Conservation (phyloP, 768 basidiomycete species). For the Cytidiella melzeri region DNA sequence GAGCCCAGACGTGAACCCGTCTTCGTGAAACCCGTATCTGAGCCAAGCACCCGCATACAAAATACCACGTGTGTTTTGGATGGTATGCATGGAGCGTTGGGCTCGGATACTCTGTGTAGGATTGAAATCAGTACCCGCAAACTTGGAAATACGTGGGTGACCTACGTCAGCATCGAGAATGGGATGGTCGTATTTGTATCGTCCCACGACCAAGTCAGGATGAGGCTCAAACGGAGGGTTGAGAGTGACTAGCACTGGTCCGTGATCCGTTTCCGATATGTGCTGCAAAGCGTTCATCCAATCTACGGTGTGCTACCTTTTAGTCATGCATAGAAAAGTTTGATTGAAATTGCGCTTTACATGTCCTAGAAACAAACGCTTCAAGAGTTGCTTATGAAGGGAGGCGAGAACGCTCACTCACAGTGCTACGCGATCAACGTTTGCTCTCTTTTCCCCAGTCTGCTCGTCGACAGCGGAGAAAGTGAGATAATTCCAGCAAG, state of each 20-base stretch:
- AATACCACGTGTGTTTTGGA: constrained; percentile 58
- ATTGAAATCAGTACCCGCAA: too few relatives aligned
- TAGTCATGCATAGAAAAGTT: background rate
- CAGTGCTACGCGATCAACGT: constrained; percentile 58
- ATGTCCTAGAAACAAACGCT: background rate
- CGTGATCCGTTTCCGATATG: constrained; percentile 46
- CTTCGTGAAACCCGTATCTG: constrained; percentile 79
- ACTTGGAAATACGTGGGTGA: background rate
- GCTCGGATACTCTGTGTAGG: constrained; percentile 50
- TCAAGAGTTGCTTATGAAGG: background rate
- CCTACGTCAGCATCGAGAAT: constrained; percentile 49
- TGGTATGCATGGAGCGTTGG: constrained; percentile 45
- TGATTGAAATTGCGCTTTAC: background rate
- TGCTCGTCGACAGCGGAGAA: constrained; percentile 31
- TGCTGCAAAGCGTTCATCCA: constrained; percentile 76
- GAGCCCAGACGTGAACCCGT: constrained; percentile 53
- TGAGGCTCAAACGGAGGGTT: constrained; percentile 63
- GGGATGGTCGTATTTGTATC: constrained; percentile 65
- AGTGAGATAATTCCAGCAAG: constrained; percentile 78
- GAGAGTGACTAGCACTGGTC: constrained; percentile 65
- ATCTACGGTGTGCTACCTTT: constrained; percentile 35
- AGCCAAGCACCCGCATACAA: constrained; percentile 66
- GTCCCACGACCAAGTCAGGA: constrained; percentile 27
- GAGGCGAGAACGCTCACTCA: constrained; percentile 3
- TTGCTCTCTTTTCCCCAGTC: constrained; percentile 34